Conservation (phyloP, 345 rosid genomes). For the Moringa oleifera region DNA sequence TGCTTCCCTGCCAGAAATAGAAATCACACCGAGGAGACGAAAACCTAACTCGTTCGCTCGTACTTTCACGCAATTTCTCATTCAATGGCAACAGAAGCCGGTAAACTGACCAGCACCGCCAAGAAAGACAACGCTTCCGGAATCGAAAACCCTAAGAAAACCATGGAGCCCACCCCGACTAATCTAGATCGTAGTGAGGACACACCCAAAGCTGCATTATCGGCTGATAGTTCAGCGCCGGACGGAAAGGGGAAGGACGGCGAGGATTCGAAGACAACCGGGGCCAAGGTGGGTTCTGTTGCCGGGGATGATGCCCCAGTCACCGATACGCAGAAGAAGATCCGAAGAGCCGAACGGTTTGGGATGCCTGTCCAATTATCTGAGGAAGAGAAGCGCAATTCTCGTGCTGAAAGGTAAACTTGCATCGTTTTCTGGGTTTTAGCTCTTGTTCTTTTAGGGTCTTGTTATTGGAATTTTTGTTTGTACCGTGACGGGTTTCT, state of each 20-base stretch:
- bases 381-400: slow-evolving; percentile 86
- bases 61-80: slow-evolving; percentile 8
- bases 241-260: slow-evolving; percentile 28
- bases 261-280: slow-evolving; percentile 26
- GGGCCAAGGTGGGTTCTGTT: slow-evolving; percentile 16
- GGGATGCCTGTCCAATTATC: slow-evolving; percentile 71
- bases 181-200: slow-evolving; percentile 30
- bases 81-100: slow-evolving; percentile 40
- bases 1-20: neutral
- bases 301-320: slow-evolving; percentile 32
- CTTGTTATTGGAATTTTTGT: no score
- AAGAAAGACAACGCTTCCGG: slow-evolving; percentile 7
- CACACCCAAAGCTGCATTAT: slow-evolving; percentile 14
- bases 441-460: no score
- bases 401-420: slow-evolving; percentile 83
- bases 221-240: slow-evolving; percentile 5
- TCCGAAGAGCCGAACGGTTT: slow-evolving; percentile 92
- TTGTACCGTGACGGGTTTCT: no score
- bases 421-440: neutral
- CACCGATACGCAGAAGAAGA: slow-evolving; percentile 63
- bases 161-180: slow-evolving; percentile 29
- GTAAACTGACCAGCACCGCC: slow-evolving; percentile 24
- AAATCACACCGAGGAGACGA: neutral
- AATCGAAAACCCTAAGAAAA: slow-evolving; percentile 33
- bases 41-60: neutral